Evolutionary conservation across 129 eudicot species (phyloP), one percentile per base, ranked within the genome.

Genomic region (Heracleum sosnowskyi): DNA sequence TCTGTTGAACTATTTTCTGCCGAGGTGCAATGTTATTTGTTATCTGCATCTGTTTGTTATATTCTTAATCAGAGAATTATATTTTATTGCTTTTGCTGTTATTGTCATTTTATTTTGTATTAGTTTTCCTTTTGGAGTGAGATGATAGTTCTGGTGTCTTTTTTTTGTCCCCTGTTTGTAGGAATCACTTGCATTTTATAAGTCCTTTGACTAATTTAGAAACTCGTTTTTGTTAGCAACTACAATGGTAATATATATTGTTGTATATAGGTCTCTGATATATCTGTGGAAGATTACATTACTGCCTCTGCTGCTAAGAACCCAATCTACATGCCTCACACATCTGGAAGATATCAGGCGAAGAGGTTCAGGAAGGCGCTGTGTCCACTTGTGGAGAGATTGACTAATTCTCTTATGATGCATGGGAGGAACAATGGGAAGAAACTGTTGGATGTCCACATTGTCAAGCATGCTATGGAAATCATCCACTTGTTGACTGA

Each of bases 361-460:
- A 91, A 78, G 84, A 81, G 97, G 51, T 91, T 91, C 73, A 82
- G 94, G 86, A 91, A 89, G 86, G 97, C 94, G 12, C 97, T 86
- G 66, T 89, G 94, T 89, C 97, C 97, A 34, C 78, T 91, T 78
- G 94, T 91, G 10, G 97, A 91, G 83, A 87, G 97, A 79, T 57
- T 91, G 81, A 91, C 97, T 79, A 91, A 91, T 87, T 91, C 97
- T n/a, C 97, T 91, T 13, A 91, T 91, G 97, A 91, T 91, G 97
- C 97, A 91, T 28, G 97, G 97, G 60, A 69, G 97, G 15, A 91
- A 91, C 90, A 91, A 91, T 39, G 97, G 97, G 69, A 91, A 91
- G 78, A 91, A 91, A 84, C 79, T 91, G 83, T 85, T 85, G 96
- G 96, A 91, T 26, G 93, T 91, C 42, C 86, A 91, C 79, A 91